Evolutionary conservation across 2,329 filamentous ascomycete genomes (phyloP), one percentile per base, ranked within the genome.

Genomic region (Xylaria sp.): DNA sequence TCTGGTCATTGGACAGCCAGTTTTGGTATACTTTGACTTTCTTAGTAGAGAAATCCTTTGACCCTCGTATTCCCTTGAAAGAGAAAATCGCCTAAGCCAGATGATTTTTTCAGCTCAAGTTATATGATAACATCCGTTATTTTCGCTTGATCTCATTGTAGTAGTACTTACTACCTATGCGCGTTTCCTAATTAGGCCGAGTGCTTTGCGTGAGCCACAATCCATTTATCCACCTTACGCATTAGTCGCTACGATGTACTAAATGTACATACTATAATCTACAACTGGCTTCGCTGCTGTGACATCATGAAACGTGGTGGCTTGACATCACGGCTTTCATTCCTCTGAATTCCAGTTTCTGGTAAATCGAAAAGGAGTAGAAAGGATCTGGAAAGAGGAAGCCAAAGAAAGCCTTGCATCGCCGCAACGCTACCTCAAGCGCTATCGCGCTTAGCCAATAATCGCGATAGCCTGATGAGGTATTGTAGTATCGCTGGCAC

Each of bases 321-420:
- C 15, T 23, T 57, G 26, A 56, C 15, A 59, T 60, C 46, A 40
- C 60, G 3, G 26, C 60, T 44, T 33, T 36, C 15, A 33, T 46
- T 61, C 15, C 31, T 46, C 17, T 20, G 13, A 46, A 53, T 57
- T 44, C 51, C 51, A 51, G 38, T 53, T 31, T 10, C 5, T 17
- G 48, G n/a, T 48, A 28, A 49, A 59, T 54, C 38, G 46, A 26
- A 51, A 59, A 10, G 40, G 44, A 28, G 31, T 2, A 51, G 44
- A 53, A 33, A 48, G 6, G 23, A 69, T 26, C 38, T 36, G 11
- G 57, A 57, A 54, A 42, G 44, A 63, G 61, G 70, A 56, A 56
- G 59, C 23, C 54, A 60, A 63, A 72, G 69, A 73, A 70, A 74
- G 73, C 71, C 73, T 67, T 71, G 68, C 73, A 73, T 70, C 71